Conservation (phyloP, 1,284 basidiomycete species). For the Limonomyces culmigenus region DNA sequence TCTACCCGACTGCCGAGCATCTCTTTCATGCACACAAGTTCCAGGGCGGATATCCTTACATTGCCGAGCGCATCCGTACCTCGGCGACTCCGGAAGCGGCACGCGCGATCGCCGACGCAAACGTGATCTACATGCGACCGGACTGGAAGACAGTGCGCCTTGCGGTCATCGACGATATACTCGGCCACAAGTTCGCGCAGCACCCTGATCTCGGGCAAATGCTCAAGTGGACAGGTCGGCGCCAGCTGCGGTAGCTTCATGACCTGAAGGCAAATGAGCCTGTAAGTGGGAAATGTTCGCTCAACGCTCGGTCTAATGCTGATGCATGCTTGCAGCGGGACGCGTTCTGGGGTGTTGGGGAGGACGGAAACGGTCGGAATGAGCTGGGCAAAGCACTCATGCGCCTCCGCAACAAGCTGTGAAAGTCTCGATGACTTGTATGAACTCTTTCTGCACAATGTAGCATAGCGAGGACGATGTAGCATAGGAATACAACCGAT, state of each 20-base stretch:
- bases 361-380: conserved; percentile 9
- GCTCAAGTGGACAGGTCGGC: conserved; percentile 32
- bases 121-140: too few species aligned
- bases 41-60: too few species aligned
- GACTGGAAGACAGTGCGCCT: neutral
- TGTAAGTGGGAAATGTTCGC: conserved; percentile 5
- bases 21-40: too few species aligned
- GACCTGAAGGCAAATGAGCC: conserved; percentile 46
- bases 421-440: too few species aligned
- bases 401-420: neutral
- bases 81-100: too few species aligned
- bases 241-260: neutral
- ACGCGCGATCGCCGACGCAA: too few species aligned
- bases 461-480: too few species aligned
- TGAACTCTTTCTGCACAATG: too few species aligned
- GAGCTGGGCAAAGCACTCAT: conserved; percentile 7
- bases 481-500: too few species aligned
- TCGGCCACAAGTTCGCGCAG: conserved; percentile 48
- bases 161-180: conserved; percentile 32
- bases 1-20: conserved; percentile 50
- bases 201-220: conserved; percentile 34
- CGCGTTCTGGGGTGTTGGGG: conserved; percentile 16
- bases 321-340: conserved; percentile 28
- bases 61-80: too few species aligned
- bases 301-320: neutral